Evolutionary conservation across 768 basidiomycete genomes (phyloP).

Genomic region (Leccinum imitatum): DNA sequence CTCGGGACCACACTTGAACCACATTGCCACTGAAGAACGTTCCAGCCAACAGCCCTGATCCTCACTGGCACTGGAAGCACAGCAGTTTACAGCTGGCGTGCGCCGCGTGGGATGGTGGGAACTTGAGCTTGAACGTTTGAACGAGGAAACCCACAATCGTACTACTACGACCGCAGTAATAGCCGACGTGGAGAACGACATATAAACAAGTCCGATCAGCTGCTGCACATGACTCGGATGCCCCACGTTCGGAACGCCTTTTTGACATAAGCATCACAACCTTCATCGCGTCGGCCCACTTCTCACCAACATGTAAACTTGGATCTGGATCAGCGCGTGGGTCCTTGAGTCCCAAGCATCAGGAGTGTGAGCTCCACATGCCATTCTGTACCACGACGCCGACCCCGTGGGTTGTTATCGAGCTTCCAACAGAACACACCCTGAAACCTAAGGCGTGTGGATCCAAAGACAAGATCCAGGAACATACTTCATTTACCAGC

Average conservation of each 20-base stretch:
- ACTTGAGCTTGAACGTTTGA: no score
- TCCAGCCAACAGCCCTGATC: no score
- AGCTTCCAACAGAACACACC: neutral
- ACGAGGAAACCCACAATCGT: no score
- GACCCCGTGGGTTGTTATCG: constrained; percentile 4
- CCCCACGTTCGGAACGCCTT: constrained; percentile 58
- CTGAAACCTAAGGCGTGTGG: neutral
- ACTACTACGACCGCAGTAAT: no score
- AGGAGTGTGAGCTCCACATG: constrained; percentile 40
- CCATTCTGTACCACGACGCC: constrained; percentile 46
- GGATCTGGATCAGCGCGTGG: constrained; percentile 63
- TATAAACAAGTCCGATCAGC: no score
- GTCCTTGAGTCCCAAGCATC: constrained; percentile 63
- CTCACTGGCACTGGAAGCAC: no score
- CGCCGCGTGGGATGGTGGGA: no score
- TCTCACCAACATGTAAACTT: constrained; percentile 71
- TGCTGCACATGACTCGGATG: no score
- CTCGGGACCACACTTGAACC: no score
- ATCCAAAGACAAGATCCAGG: neutral
- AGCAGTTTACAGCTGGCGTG: no score
- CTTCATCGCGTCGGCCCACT: constrained; percentile 79
- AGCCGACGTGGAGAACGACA: no score
- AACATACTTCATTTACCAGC: neutral
- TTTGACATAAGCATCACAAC: constrained; percentile 81
- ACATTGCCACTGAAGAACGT: no score